These are phyloP conservation scores for Cutaneotrichosporon cavernicola DNA, from an alignment of 1,284 basidiomycete genomes.

Conservation along the genomic window DNA sequence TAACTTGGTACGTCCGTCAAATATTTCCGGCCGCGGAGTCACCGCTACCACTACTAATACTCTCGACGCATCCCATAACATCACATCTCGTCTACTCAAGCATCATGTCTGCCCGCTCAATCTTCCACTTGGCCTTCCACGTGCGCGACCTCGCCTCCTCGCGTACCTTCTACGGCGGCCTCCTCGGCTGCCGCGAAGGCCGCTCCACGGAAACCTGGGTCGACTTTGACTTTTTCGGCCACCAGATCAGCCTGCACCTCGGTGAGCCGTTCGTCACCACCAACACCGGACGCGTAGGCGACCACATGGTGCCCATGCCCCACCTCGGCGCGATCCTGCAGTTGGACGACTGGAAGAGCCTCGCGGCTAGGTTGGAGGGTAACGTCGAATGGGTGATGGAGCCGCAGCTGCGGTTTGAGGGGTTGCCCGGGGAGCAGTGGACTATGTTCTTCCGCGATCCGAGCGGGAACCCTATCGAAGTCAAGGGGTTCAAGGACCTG, in stretches of 20 bases:
- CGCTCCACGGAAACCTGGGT: conserved; percentile 27
- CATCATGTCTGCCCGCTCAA: conserved; percentile 10
- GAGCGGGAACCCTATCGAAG: conserved; percentile 25
- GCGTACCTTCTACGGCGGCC: conserved; percentile 21
- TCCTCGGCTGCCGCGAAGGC: conserved; percentile 26
- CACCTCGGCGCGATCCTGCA: conserved; percentile 27
- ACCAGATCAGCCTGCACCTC: conserved; percentile 27
- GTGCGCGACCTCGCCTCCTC: conserved; percentile 22
- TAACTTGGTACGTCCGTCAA: neutral
- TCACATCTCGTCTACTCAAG: no score
- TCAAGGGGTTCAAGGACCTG: conserved; percentile 28
- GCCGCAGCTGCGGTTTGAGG: conserved; percentile 27
- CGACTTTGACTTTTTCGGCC: conserved; percentile 29
- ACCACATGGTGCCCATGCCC: conserved; percentile 29
- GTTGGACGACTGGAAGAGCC: conserved; percentile 21
- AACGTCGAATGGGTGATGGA: conserved; percentile 26
- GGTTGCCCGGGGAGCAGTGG: conserved; percentile 28
- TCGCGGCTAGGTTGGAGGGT: conserved; percentile 19
- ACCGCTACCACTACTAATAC: neutral
- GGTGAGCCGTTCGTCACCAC: conserved; percentile 26
- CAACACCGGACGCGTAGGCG: conserved; percentile 28
- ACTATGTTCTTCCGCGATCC: conserved; percentile 31
- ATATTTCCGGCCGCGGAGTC: neutral
- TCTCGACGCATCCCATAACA: neutral
- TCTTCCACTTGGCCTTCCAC: conserved; percentile 29